These are phyloP conservation scores for Suaeda aralocaspica DNA, from an alignment of 148 eudicot species.

Conservation along the genomic window DNA sequence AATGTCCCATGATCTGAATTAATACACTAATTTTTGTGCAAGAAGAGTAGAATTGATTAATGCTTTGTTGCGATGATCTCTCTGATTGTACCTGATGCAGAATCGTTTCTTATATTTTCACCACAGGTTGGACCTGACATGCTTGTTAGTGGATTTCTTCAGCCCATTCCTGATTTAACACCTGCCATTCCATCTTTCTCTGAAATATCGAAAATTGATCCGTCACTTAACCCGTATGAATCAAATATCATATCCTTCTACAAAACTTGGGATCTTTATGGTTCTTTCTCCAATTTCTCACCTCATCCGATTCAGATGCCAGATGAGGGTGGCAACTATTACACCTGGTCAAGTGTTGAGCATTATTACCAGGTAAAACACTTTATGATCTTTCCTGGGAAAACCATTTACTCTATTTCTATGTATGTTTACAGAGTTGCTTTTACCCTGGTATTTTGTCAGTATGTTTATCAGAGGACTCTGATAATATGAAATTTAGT, in stretches of 20 bases:
- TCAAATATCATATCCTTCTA: slow-evolving; percentile 74
- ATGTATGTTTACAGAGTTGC: not conserved
- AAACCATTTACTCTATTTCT: no score
- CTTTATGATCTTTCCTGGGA: not conserved
- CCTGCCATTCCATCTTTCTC: slow-evolving; percentile 76
- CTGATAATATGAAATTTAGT: not conserved
- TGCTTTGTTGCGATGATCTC: not conserved
- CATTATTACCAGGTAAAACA: slow-evolving; percentile 87
- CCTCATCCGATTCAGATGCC: slow-evolving; percentile 77
- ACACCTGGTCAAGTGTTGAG: slow-evolving; percentile 87
- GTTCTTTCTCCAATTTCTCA: slow-evolving; percentile 95
- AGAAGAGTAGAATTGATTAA: not conserved
- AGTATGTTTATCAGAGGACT: no score
- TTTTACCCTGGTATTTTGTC: not conserved
- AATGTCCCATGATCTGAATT: not conserved
- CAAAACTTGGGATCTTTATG: slow-evolving; percentile 94
- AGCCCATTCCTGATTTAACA: slow-evolving; percentile 84
- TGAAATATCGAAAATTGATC: slow-evolving; percentile 87
- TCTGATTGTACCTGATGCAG: not conserved
- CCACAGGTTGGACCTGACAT: slow-evolving; percentile 92
- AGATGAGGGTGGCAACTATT: slow-evolving; percentile 56
- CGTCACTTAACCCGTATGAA: slow-evolving; percentile 65
- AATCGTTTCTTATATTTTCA: slow-evolving; percentile 8
- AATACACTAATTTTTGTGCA: not conserved
- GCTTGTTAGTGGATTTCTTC: slow-evolving; percentile 92